These are phyloP conservation scores for Amanita jacksonii DNA, from an alignment of 768 basidiomycete genomes.

Conservation along the genomic window DNA sequence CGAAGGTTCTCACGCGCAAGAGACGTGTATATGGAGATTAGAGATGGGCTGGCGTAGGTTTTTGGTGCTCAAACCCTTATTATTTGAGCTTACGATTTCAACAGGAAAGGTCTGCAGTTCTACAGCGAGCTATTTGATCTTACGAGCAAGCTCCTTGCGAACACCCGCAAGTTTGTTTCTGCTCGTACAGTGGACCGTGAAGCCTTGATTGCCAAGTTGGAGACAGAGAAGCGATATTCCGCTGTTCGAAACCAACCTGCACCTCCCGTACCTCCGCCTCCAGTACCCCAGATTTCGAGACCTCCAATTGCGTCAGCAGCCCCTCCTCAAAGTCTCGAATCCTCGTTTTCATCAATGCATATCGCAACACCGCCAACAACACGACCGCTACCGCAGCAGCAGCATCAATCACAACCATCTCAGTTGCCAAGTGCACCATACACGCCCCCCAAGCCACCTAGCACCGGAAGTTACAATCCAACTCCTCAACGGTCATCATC, in stretches of 20 bases:
- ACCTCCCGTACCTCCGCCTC: conserved; percentile 34
- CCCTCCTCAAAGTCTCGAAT: conserved; percentile 36
- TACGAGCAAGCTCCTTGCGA: conserved; percentile 43
- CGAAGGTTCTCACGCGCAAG: conserved; percentile 64
- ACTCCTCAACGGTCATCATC: conserved; percentile 14
- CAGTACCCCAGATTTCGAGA: conserved; percentile 17
- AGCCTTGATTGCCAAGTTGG: conserved; percentile 54
- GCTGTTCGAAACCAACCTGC: conserved; percentile 36
- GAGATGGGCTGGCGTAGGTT: conserved; percentile 74
- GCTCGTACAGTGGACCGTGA: conserved; percentile 65
- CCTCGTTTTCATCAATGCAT: conserved; percentile 50
- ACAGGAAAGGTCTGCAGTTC: conserved; percentile 82
- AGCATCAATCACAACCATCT: conserved; percentile 4
- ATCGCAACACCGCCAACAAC: conserved; percentile 22
- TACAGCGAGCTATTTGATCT: conserved; percentile 73
- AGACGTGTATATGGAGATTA: conserved; percentile 80
- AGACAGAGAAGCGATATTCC: conserved; percentile 58
- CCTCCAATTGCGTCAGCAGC: conserved; percentile 21
- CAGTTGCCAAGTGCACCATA: conserved; percentile 14
- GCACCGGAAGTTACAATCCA: conserved; percentile 9
- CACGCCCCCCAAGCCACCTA: conserved; percentile 13
- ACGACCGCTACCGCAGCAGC: conserved; percentile 15
- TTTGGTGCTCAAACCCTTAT: neutral
- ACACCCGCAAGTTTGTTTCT: conserved; percentile 52
- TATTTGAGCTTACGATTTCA: conserved; percentile 9